Evolutionary conservation across 176 grass and related monocot species (phyloP).

Genomic region (Rhynchospora breviuscula): DNA sequence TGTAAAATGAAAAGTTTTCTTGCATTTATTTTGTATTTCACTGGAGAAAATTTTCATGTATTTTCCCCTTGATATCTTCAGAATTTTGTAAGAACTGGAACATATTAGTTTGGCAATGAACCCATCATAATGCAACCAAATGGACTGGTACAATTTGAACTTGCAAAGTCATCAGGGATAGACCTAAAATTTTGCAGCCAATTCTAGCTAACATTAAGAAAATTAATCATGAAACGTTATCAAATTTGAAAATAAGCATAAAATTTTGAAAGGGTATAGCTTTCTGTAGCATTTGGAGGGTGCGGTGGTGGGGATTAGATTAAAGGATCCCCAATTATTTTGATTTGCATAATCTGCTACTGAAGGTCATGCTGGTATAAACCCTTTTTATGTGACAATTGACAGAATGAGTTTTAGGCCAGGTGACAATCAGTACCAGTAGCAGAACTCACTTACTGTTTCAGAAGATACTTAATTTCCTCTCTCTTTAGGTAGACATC

Average conservation of each 20-base stretch:
- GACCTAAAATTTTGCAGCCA: background rate
- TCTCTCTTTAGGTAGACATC: conserved; percentile 46
- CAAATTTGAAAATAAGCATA: background rate
- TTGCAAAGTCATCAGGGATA: background rate
- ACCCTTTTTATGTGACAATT: background rate
- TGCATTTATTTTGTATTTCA: background rate
- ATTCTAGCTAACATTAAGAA: background rate
- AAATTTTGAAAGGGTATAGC: background rate
- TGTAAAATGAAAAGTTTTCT: conserved; percentile 19
- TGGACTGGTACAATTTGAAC: background rate
- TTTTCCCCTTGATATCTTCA: background rate
- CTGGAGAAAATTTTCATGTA: background rate
- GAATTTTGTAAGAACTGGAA: background rate
- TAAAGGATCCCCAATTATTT: background rate
- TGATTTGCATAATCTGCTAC: background rate
- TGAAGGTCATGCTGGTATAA: background rate
- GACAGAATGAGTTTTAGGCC: background rate
- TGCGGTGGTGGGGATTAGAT: background rate
- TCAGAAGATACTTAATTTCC: background rate
- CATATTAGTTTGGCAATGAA: background rate
- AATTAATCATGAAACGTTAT: background rate
- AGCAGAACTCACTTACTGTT: background rate
- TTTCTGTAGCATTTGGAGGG: background rate
- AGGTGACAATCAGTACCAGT: background rate
- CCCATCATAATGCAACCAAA: background rate